These are phyloP conservation scores for Teunomyces lycoperdinae DNA, from an alignment of 805 yeast species.

Conservation along the genomic window DNA sequence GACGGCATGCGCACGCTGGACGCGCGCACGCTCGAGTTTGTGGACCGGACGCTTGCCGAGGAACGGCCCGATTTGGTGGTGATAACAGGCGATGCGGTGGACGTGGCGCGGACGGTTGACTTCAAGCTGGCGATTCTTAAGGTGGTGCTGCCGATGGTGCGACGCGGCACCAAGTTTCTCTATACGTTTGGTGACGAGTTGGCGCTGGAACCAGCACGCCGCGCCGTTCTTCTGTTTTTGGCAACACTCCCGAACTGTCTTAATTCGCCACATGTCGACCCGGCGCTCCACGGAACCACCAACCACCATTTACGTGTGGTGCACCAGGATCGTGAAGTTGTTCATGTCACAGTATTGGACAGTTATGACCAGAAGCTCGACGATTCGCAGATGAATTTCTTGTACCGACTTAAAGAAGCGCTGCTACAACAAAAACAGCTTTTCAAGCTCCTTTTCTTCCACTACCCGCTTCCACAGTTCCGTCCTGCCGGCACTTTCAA, in stretches of 20 bases:
- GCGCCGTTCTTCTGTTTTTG: constrained; percentile 23
- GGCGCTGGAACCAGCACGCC: neutral
- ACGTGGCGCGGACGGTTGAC: constrained; percentile 22
- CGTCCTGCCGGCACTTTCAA: constrained; percentile 38
- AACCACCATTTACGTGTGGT: constrained; percentile 32
- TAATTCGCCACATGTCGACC: constrained; percentile 19
- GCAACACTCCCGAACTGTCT: constrained; percentile 36
- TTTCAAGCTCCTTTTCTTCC: constrained; percentile 36
- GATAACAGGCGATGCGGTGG: constrained; percentile 42
- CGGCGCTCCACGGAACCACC: constrained; percentile 32
- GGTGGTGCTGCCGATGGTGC: constrained; percentile 31
- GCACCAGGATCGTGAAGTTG: constrained; percentile 15
- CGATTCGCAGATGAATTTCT: constrained; percentile 32
- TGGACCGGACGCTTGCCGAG: constrained; percentile 19
- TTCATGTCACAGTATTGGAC: constrained; percentile 33
- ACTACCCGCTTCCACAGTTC: constrained; percentile 42
- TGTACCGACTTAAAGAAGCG: constrained; percentile 22
- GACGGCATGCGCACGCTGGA: constrained; percentile 26
- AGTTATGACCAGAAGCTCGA: constrained; percentile 26
- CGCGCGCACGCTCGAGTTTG: constrained; percentile 27
- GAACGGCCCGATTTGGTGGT: constrained; percentile 36
- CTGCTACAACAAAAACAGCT: constrained; percentile 4
- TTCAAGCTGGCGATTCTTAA: constrained; percentile 30
- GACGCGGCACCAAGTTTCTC: constrained; percentile 28
- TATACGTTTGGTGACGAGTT: constrained; percentile 36